These are phyloP conservation scores for Punctularia strigosozonata DNA, from an alignment of 768 basidiomycete genomes.

Conservation along the genomic window DNA sequence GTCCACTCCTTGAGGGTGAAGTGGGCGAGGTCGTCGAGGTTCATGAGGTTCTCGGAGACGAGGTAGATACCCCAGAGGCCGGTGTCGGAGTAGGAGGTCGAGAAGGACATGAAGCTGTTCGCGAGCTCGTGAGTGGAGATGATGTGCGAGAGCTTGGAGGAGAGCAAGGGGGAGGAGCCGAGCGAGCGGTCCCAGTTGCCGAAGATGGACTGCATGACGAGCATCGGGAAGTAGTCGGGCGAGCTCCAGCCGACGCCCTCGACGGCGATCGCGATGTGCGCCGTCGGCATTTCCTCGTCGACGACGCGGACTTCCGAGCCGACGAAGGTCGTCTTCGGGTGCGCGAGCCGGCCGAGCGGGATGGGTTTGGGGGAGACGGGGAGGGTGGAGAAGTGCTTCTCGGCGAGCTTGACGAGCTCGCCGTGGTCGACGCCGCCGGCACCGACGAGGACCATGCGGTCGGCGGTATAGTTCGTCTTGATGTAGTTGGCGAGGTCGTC, in stretches of 20 bases:
- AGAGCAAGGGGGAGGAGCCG: slow-evolving; percentile 80
- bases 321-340: slow-evolving; percentile 71
- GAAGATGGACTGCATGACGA: slow-evolving; percentile 94
- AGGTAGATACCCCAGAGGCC: slow-evolving; percentile 99
- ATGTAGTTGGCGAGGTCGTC: slow-evolving; percentile 87
- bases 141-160: slow-evolving; percentile 85
- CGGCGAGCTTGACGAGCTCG: slow-evolving; percentile 88
- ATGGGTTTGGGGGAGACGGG: slow-evolving; percentile 84
- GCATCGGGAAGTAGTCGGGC: slow-evolving; percentile 99
- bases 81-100: slow-evolving; percentile 96
- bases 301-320: slow-evolving; percentile 94
- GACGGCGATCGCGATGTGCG: slow-evolving; percentile 92
- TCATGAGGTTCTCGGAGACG: slow-evolving; percentile 87
- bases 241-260: slow-evolving; percentile 98
- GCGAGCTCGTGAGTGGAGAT: slow-evolving; percentile 91
- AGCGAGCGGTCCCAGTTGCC: slow-evolving; percentile 99
- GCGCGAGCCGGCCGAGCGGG: slow-evolving; percentile 70
- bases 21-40: slow-evolving; percentile 88
- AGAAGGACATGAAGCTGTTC: slow-evolving; percentile 99
- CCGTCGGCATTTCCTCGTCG: slow-evolving; percentile 81
- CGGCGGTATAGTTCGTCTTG: slow-evolving; percentile 95
- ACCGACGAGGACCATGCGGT: slow-evolving; percentile 98
- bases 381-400: slow-evolving; percentile 84
- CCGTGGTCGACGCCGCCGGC: slow-evolving; percentile 90
- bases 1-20: slow-evolving; percentile 95